Conservation (phyloP, 768 basidiomycete species). For the Lactifluus pinguis region DNA sequence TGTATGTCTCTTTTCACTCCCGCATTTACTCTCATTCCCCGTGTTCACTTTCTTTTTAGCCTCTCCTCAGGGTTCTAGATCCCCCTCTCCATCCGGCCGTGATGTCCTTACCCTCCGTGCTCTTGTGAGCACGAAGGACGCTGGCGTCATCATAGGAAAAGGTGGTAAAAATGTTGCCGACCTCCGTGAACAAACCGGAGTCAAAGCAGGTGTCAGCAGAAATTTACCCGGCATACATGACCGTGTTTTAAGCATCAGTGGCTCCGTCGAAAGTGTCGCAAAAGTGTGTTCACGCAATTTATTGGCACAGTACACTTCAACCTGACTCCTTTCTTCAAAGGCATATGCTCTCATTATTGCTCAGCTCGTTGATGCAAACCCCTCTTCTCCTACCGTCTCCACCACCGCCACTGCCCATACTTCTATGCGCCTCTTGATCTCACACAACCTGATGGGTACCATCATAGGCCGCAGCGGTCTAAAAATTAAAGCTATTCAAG, state of each 20-base stretch:
- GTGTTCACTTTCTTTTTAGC: constrained; percentile 29
- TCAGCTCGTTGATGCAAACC: constrained; percentile 78
- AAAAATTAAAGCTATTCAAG: constrained; percentile 99
- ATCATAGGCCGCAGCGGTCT: constrained; percentile 94
- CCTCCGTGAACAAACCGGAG: constrained; percentile 88
- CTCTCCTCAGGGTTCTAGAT: constrained; percentile 61
- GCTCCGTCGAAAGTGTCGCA: constrained; percentile 86
- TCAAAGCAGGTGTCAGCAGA: constrained; percentile 98
- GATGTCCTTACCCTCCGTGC: constrained; percentile 86
- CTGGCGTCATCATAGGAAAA: constrained; percentile 95
- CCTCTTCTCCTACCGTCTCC: constrained; percentile 64
- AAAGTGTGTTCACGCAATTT: constrained; percentile 44
- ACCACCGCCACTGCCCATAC: constrained; percentile 57
- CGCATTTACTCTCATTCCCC: constrained; percentile 20
- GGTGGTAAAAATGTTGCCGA: constrained; percentile 97
- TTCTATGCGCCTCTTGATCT: constrained; percentile 93
- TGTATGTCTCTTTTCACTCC: constrained; percentile 31
- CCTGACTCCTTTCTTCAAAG: constrained; percentile 31
- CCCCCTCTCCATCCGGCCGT: constrained; percentile 59
- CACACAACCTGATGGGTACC: constrained; percentile 98
- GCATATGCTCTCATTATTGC: constrained; percentile 93
- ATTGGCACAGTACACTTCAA: constrained; percentile 8
- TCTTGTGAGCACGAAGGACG: constrained; percentile 94
- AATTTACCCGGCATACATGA: constrained; percentile 97
- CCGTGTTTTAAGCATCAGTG: constrained; percentile 90